A percentile compares a stretch with the other conserved stretches of the same genome.
phyloP scores from a whole-genome alignment of 148 eudicot species.

The Nepenthes mirabilis region DNA sequence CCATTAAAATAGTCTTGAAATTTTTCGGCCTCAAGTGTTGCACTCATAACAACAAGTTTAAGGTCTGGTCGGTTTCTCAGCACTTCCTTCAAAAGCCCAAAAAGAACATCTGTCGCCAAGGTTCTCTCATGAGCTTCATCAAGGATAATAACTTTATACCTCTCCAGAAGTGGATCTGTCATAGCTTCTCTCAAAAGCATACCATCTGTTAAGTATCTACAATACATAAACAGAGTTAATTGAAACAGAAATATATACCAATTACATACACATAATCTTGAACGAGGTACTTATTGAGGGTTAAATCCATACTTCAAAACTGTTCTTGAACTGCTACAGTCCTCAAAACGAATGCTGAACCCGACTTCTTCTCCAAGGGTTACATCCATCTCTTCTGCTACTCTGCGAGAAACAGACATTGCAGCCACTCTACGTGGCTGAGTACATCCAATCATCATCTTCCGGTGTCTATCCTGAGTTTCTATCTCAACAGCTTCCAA shows the following conservation, averaged over 20 bases:
- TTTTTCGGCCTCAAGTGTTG: conserved; percentile 93
- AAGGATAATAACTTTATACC: conserved; percentile 72
- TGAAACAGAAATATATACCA: background rate
- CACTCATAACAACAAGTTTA: conserved; percentile 89
- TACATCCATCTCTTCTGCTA: conserved; percentile 98
- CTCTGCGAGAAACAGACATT: conserved; percentile 95
- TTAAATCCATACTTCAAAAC: conserved; percentile 46
- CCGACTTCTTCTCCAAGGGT: conserved; percentile 96
- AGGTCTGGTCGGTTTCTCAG: conserved; percentile 64
- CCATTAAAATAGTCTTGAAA: conserved; percentile 68
- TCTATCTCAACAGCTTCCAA: conserved; percentile 78
- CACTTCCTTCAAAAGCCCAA: conserved; percentile 87
- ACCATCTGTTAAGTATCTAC: conserved; percentile 86
- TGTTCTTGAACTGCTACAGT: conserved; percentile 68
- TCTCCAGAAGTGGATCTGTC: conserved; percentile 84
- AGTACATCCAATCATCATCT: conserved; percentile 83
- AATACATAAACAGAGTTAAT: background rate
- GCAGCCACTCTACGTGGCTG: conserved; percentile 99
- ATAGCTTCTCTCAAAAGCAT: conserved; percentile 94
- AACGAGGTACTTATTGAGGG: background rate
- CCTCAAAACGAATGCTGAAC: conserved; percentile 88
- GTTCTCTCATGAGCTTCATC: conserved; percentile 98
- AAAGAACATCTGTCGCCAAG: conserved; percentile 77
- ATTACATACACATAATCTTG: background rate
- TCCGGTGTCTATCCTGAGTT: conserved; percentile 43